A percentile compares a stretch with the other conserved stretches of the same genome.
Evolutionary conservation across 1,284 basidiomycete species (phyloP).

Genomic region (Fomitopsis schrenkii): DNA sequence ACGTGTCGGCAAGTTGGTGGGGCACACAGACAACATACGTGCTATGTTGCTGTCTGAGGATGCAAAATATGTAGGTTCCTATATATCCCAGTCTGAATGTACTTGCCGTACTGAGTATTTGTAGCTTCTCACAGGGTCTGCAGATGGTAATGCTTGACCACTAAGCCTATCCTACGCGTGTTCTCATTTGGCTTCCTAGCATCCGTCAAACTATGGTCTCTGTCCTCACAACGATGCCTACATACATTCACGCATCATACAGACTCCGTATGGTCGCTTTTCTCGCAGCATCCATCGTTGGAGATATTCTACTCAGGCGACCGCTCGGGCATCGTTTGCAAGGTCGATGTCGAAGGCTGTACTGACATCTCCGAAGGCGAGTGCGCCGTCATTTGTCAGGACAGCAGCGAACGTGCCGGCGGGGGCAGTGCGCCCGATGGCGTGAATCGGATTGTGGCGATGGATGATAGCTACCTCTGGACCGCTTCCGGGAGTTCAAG

Average conservation of each 20-base stretch:
- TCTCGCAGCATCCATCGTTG: conserved; percentile 83
- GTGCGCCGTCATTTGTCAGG: conserved; percentile 82
- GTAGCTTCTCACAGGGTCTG: conserved; percentile 84
- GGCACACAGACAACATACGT: conserved; percentile 96
- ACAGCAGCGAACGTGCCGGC: conserved; percentile 31
- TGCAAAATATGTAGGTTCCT: conserved; percentile 71
- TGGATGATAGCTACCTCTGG: conserved; percentile 90
- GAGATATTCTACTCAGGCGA: conserved; percentile 97
- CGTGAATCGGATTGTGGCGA: conserved; percentile 79
- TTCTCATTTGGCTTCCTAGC: conserved; percentile 33
- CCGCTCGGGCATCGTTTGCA: conserved; percentile 84
- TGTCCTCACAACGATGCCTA: conserved; percentile 83
- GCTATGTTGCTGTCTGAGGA: conserved; percentile 88
- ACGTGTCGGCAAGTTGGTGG: conserved; percentile 75
- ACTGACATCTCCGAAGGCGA: conserved; percentile 84
- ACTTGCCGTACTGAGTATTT: neutral
- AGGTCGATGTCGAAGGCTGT: conserved; percentile 84
- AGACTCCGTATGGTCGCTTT: conserved; percentile 93
- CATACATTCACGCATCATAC: conserved; percentile 97
- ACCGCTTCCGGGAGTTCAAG: conserved; percentile 83
- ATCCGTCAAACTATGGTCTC: conserved; percentile 90
- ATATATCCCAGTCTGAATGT: neutral
- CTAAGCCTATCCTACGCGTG: neutral
- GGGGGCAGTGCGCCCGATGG: conserved; percentile 49
- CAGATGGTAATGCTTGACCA: conserved; percentile 58